These are phyloP conservation scores for Pichia sp. DNA, from an alignment of 1,139 yeast species.

Conservation along the genomic window DNA sequence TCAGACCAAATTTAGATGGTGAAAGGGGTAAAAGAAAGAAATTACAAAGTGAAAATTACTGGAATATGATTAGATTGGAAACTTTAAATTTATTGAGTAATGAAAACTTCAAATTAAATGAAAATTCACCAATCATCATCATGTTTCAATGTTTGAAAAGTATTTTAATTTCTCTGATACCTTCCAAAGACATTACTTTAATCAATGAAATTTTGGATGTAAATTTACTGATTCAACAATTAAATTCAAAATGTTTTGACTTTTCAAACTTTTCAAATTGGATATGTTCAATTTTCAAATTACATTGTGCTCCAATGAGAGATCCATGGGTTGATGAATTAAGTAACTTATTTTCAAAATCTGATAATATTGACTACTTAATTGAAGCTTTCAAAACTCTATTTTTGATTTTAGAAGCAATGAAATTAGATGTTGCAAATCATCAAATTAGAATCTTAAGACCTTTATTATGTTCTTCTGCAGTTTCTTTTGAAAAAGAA, in stretches of 20 bases:
- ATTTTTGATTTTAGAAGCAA: slow-evolving; percentile 85
- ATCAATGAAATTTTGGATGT: slow-evolving; percentile 75
- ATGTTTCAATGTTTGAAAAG: slow-evolving; percentile 73
- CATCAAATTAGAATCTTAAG: slow-evolving; percentile 84
- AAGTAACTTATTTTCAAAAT: slow-evolving; percentile 60
- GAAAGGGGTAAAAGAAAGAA: slow-evolving; percentile 81
- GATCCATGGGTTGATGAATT: slow-evolving; percentile 85
- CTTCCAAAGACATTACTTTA: slow-evolving; percentile 64
- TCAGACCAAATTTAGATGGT: slow-evolving; percentile 87
- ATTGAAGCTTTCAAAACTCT: slow-evolving; percentile 75
- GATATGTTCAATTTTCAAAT: slow-evolving; percentile 65
- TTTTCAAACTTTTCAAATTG: slow-evolving; percentile 63
- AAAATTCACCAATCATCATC: slow-evolving; percentile 41
- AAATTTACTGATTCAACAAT: slow-evolving; percentile 70
- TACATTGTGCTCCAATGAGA: slow-evolving; percentile 94
- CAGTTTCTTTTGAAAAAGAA: slow-evolving; percentile 87
- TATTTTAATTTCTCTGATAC: slow-evolving; percentile 66
- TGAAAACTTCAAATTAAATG: slow-evolving; percentile 26
- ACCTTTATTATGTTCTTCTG: slow-evolving; percentile 80
- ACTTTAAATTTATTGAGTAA: slow-evolving; percentile 13
- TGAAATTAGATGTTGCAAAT: slow-evolving; percentile 93
- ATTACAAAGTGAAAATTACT: slow-evolving; percentile 68
- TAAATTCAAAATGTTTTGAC: slow-evolving; percentile 61
- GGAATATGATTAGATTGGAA: slow-evolving; percentile 72
- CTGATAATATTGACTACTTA: slow-evolving; percentile 37